phyloP scores from a whole-genome alignment of 371 early-diverging fungal species.

The Cokeromyces recurvatus region DNA sequence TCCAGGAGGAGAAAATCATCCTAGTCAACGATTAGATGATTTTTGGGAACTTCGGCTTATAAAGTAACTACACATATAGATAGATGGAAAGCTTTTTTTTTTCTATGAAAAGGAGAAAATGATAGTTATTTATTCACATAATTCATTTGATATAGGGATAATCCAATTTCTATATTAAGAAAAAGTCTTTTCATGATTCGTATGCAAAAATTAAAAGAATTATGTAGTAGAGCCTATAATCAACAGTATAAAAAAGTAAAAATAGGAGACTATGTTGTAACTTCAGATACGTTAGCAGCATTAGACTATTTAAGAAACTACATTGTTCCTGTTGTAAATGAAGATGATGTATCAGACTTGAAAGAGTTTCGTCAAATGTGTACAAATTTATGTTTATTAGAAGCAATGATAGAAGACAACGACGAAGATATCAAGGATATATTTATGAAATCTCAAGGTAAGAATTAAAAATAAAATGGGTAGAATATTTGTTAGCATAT shows the following conservation, averaged over 20 bases:
- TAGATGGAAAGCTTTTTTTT: neutral
- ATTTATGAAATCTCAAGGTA: conserved; percentile 8
- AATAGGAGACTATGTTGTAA: neutral
- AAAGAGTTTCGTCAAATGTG: conserved; percentile 63
- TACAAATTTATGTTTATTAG: conserved; percentile 45
- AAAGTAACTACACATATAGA: conserved; percentile 42
- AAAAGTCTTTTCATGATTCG: conserved; percentile 62
- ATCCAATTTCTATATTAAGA: conserved; percentile 52
- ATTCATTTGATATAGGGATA: conserved; percentile 63
- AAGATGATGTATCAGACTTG: conserved; percentile 56
- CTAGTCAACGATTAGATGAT: conserved; percentile 69
- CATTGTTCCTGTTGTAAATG: conserved; percentile 64
- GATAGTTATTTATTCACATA: no score
- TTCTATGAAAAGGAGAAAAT: no score
- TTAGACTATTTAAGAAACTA: conserved; percentile 66
- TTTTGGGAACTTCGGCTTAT: conserved; percentile 77
- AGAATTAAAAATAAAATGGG: no score
- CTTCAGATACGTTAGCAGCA: conserved; percentile 39
- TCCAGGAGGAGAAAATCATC: conserved; percentile 59
- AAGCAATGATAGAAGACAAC: neutral
- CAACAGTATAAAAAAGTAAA: neutral
- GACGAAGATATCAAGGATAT: neutral
- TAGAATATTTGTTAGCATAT: no score
- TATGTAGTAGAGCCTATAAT: conserved; percentile 35
- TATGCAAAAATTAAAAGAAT: conserved; percentile 63